Conservation (phyloP, 2,329 filamentous ascomycete species). For the Penicillium sp. region DNA sequence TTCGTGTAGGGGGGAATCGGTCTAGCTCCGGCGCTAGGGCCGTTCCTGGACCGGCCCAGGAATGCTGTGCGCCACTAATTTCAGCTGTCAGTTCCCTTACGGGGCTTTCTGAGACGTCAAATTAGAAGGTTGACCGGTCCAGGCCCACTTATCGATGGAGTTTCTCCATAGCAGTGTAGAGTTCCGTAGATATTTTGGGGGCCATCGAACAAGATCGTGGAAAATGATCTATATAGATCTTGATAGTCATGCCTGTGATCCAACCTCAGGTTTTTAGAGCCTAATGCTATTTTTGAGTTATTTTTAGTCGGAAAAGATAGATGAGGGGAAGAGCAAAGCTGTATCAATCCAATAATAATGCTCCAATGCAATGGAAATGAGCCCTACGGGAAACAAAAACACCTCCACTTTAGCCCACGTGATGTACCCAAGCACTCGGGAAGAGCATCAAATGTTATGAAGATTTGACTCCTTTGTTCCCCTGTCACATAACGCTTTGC, state of each 20-base stretch:
- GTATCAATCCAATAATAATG: neutral
- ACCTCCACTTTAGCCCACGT: conserved; percentile 18
- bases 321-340: neutral
- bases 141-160: neutral
- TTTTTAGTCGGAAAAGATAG: neutral
- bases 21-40: neutral
- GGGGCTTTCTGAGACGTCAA: neutral
- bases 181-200: neutral
- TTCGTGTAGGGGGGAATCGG: neutral
- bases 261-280: neutral
- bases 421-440: conserved; percentile 7
- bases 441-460: conserved; percentile 11
- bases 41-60: neutral
- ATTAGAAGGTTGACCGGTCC: neutral
- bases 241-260: neutral
- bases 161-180: neutral
- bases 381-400: neutral
- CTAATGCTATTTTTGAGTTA: neutral
- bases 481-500: conserved; percentile 2
- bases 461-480: conserved; percentile 2
- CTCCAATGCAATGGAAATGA: neutral
- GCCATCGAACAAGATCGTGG: neutral
- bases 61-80: neutral
- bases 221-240: neutral
- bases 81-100: neutral